Evolutionary conservation across 768 basidiomycete genomes (phyloP).

Genomic region (Fistulinella prunicolor): DNA sequence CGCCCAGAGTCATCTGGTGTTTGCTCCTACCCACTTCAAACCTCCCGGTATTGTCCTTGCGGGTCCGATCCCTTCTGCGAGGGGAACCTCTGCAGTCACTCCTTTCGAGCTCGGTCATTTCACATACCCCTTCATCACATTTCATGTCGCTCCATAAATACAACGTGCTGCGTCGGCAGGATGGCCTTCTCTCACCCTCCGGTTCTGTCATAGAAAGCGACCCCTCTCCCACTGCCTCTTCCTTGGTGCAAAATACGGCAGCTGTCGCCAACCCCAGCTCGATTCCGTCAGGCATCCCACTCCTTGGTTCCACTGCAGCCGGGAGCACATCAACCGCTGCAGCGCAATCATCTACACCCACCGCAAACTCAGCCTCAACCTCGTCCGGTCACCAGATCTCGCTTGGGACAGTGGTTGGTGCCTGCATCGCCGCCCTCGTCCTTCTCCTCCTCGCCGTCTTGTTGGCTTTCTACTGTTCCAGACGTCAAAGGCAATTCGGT

Average conservation of each 20-base stretch:
- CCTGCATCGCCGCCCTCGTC: slow-evolving; percentile 57
- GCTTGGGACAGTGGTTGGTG: slow-evolving; percentile 54
- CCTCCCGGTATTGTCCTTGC: background rate
- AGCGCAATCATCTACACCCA: slow-evolving; percentile 9
- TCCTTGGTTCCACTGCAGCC: slow-evolving; percentile 2
- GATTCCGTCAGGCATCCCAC: slow-evolving; percentile 10
- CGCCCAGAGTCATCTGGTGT: slow-evolving; percentile 1
- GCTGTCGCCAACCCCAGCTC: background rate
- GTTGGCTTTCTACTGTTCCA: slow-evolving; percentile 54
- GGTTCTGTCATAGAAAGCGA: slow-evolving; percentile 25
- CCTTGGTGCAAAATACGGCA: slow-evolving; percentile 21
- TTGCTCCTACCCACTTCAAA: background rate
- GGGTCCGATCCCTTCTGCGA: slow-evolving; percentile 22
- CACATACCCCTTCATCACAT: background rate
- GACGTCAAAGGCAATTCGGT: slow-evolving; percentile 27
- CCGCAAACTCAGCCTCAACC: slow-evolving; percentile 2
- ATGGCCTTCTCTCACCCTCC: slow-evolving; percentile 11
- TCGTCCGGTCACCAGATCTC: slow-evolving; percentile 25
- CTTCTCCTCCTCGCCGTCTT: slow-evolving; percentile 51
- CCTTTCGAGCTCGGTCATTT: slow-evolving; percentile 17
- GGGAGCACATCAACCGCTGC: background rate
- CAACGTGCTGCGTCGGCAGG: slow-evolving; percentile 14
- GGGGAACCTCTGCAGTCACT: slow-evolving; percentile 15
- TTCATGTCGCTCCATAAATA: slow-evolving; percentile 17
- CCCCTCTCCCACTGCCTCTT: slow-evolving; percentile 26